These are phyloP conservation scores for Ophiostoma perfectum DNA, from an alignment of 2,329 filamentous ascomycete species.

Conservation along the genomic window DNA sequence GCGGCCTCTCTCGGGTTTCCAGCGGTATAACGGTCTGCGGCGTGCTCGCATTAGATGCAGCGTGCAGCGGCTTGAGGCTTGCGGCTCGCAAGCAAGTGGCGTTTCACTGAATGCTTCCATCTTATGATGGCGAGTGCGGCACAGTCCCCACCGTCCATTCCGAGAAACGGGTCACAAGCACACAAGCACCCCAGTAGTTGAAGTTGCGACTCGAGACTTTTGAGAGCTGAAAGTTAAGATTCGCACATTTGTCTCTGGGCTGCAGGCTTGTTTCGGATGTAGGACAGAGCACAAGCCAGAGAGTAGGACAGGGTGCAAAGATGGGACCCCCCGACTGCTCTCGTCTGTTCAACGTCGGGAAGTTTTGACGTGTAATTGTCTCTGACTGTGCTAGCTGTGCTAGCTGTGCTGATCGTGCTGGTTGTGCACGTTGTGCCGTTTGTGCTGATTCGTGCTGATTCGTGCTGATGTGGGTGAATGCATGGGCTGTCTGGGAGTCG, in stretches of 20 bases:
- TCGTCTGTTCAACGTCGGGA: neutral
- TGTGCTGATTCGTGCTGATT: neutral
- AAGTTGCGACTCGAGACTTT: neutral
- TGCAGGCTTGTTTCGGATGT: neutral
- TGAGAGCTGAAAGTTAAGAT: neutral
- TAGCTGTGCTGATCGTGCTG: neutral
- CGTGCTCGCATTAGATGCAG: too few relatives aligned
- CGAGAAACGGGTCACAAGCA: neutral
- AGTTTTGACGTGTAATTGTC: neutral
- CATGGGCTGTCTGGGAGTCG: too few relatives aligned
- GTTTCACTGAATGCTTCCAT: neutral
- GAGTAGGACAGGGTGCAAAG: too few relatives aligned
- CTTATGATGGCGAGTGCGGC: neutral
- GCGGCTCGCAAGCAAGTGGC: neutral
- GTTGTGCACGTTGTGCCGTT: neutral
- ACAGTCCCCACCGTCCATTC: neutral
- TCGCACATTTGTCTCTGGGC: too few relatives aligned
- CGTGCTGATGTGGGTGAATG: neutral
- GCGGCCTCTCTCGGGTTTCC: neutral
- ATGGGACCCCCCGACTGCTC: neutral
- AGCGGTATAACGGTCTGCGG: too few relatives aligned
- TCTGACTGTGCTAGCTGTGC: neutral
- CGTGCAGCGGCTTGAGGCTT: neutral
- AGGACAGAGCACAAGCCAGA: neutral
- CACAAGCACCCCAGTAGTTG: neutral